A percentile compares a stretch with the other conserved stretches of the same genome.
These are phyloP conservation scores for Carnegiea gigantea DNA, from an alignment of 179 eudicot genomes.

Conservation along the genomic window DNA sequence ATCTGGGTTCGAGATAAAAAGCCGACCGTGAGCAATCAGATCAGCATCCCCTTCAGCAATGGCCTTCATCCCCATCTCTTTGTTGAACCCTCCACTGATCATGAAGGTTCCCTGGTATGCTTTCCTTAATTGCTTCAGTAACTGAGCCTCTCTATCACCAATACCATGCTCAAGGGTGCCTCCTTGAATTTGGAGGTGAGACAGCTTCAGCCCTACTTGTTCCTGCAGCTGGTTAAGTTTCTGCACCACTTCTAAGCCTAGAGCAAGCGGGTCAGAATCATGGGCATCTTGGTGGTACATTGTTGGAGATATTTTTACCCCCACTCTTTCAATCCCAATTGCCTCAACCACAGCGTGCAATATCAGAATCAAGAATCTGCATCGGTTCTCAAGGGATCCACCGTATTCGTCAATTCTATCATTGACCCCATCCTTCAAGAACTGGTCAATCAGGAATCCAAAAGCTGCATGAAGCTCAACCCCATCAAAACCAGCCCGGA, in stretches of 20 bases:
- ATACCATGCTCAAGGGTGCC: conserved; percentile 56
- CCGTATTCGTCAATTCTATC: conserved; percentile 69
- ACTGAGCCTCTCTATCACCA: conserved; percentile 43
- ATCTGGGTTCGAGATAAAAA: conserved; percentile 83
- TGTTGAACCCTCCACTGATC: conserved; percentile 64
- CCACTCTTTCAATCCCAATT: conserved; percentile 60
- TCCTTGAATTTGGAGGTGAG: conserved; percentile 74
- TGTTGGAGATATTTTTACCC: conserved; percentile 69
- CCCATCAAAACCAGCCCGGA: conserved; percentile 90
- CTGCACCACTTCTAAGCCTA: conserved; percentile 68
- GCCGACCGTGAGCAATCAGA: conserved; percentile 68
- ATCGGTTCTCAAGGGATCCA: conserved; percentile 58
- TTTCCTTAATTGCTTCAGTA: conserved; percentile 49
- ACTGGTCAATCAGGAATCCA: conserved; percentile 82
- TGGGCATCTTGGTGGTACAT: conserved; percentile 64
- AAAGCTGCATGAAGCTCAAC: conserved; percentile 80
- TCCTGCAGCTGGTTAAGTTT: conserved; percentile 55
- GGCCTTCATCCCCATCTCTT: conserved; percentile 61
- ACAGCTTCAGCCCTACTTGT: conserved; percentile 39
- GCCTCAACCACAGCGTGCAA: conserved; percentile 27
- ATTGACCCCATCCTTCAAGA: conserved; percentile 74
- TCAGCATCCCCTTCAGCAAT: conserved; percentile 73
- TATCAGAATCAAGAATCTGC: conserved; percentile 34
- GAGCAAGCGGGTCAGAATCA: conserved; percentile 70
- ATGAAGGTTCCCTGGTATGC: conserved; percentile 68